phyloP scores from a whole-genome alignment of 306 rosid species.

The Oxytropis ochrocephala region DNA sequence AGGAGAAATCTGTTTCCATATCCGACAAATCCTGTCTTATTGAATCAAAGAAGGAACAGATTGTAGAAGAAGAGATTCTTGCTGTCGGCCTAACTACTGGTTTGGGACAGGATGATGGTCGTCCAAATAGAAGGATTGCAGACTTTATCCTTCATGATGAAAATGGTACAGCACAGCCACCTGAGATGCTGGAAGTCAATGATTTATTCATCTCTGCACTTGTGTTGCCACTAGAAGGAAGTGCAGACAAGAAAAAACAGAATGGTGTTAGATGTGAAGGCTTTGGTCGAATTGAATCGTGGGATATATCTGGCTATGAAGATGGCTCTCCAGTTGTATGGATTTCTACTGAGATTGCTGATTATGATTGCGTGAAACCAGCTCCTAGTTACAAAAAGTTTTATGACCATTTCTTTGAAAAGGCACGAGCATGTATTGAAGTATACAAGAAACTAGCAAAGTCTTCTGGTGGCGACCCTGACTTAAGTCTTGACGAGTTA shows the following conservation, averaged over 20 bases:
- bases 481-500: constrained; percentile 68
- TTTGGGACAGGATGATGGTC: constrained; percentile 41
- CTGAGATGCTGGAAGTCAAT: constrained; percentile 73
- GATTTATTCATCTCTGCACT: constrained; percentile 69
- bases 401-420: constrained; percentile 63
- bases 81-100: constrained; percentile 63
- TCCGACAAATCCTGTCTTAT: constrained; percentile 48
- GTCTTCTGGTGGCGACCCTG: constrained; percentile 63
- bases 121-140: constrained; percentile 64
- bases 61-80: constrained; percentile 57
- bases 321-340: constrained; percentile 80
- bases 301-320: constrained; percentile 93
- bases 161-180: constrained; percentile 50
- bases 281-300: constrained; percentile 82
- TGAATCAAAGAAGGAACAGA: constrained; percentile 48
- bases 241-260: constrained; percentile 53
- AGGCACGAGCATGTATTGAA: constrained; percentile 68
- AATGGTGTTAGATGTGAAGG: constrained; percentile 67
- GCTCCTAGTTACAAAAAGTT: constrained; percentile 59
- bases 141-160: constrained; percentile 76
- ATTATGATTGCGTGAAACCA: constrained; percentile 74
- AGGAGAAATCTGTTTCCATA: constrained; percentile 46
- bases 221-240: constrained; percentile 58
- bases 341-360: constrained; percentile 82
- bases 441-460: constrained; percentile 63